Evolutionary conservation across 306 rosid species (phyloP).

Genomic region (Quercus suber): DNA sequence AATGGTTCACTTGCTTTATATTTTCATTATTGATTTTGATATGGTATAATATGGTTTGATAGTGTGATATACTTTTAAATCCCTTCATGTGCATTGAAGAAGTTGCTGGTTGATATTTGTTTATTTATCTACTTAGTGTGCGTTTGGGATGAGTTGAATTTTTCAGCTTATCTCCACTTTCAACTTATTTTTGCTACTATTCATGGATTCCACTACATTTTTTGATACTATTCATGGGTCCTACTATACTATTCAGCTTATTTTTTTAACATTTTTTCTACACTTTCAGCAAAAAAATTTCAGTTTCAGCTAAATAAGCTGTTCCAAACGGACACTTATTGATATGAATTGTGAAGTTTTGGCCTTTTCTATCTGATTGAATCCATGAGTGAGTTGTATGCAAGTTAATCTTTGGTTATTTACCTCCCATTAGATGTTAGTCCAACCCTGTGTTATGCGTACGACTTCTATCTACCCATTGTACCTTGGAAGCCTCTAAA

Average conservation of each 20-base stretch:
- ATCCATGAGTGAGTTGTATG: neutral
- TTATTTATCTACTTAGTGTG: neutral
- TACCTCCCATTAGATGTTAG: neutral
- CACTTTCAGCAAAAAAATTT: too few relatives aligned
- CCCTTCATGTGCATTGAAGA: neutral
- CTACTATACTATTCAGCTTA: too few relatives aligned
- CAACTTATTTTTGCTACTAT: too few relatives aligned
- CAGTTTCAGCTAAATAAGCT: too few relatives aligned
- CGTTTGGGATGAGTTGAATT: neutral
- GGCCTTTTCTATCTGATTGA: neutral
- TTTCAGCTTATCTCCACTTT: neutral
- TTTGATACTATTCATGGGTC: too few relatives aligned
- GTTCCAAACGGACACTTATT: neutral
- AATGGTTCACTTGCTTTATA: too few relatives aligned
- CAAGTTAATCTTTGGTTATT: neutral
- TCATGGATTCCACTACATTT: accelerated
- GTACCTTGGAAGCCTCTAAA: neutral
- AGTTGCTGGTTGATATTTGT: neutral
- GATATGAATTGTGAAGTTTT: neutral
- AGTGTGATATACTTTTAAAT: neutral
- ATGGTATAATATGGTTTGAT: too few relatives aligned
- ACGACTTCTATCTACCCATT: neutral
- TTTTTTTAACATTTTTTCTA: too few relatives aligned
- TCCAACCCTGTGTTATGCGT: neutral
- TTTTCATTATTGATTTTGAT: too few relatives aligned